phyloP scores from a whole-genome alignment of 1,284 basidiomycete genomes.

The Ganoderma meredithae region DNA sequence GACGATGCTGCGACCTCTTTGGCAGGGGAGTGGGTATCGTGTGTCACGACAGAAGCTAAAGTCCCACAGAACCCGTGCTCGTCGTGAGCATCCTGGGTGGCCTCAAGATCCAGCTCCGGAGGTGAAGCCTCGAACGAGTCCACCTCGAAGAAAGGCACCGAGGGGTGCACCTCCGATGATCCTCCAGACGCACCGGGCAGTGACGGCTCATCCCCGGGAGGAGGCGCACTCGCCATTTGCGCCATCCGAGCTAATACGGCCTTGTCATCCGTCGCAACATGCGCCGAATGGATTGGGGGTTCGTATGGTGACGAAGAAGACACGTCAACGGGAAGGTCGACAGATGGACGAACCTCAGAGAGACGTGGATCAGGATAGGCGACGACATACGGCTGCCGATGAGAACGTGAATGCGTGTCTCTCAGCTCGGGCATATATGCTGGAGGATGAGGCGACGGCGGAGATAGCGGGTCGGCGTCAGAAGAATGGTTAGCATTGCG shows the following conservation, averaged over 20 bases:
- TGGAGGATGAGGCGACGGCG: slow-evolving; percentile 28
- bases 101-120: slow-evolving; percentile 24
- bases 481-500: neutral
- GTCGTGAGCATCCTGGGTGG: slow-evolving; percentile 5
- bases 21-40: slow-evolving; percentile 19
- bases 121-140: slow-evolving; percentile 33
- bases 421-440: slow-evolving; percentile 27
- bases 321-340: slow-evolving; percentile 7
- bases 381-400: slow-evolving; percentile 18
- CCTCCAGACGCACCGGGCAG: slow-evolving; percentile 14
- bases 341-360: slow-evolving; percentile 13
- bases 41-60: slow-evolving; percentile 22
- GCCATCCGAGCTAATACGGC: slow-evolving; percentile 63
- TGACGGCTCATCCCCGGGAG: slow-evolving; percentile 20
- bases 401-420: slow-evolving; percentile 9
- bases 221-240: slow-evolving; percentile 63
- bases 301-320: slow-evolving; percentile 30
- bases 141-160: slow-evolving; percentile 41
- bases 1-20: slow-evolving; percentile 4
- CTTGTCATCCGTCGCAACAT: slow-evolving; percentile 82
- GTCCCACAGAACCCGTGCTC: slow-evolving; percentile 19
- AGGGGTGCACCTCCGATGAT: slow-evolving; percentile 32
- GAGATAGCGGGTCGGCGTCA: slow-evolving; percentile 10
- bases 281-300: slow-evolving; percentile 50
- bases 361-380: slow-evolving; percentile 11